Evolutionary conservation across 257 asterid species (phyloP).

Genomic region (Plectranthus barbatus): DNA sequence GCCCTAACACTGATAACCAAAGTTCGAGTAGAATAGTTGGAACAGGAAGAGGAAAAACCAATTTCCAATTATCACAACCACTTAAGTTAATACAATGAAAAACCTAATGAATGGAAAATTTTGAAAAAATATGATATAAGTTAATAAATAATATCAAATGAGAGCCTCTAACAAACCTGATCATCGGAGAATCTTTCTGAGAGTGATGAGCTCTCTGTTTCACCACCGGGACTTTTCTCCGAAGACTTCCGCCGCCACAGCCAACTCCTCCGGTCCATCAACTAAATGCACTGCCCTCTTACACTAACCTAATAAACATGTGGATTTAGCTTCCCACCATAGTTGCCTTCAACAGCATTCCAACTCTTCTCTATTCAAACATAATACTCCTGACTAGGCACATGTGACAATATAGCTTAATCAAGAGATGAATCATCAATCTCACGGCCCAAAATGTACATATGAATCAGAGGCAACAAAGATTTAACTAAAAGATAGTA

Average conservation of each 20-base stretch:
- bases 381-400: conserved; percentile 3
- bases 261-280: conserved; percentile 93
- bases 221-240: conserved; percentile 70
- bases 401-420: conserved; percentile 1
- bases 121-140: too few species aligned
- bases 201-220: conserved; percentile 83
- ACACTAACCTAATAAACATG: not conserved
- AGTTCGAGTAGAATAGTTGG: too few species aligned
- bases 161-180: conserved; percentile 72
- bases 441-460: too few species aligned
- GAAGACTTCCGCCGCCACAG: conserved; percentile 79
- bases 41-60: too few species aligned
- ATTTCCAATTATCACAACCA: too few species aligned
- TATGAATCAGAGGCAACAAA: not conserved
- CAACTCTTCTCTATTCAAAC: conserved; percentile 7
- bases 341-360: conserved; percentile 5
- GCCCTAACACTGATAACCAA: too few species aligned
- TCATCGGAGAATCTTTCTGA: conserved; percentile 88
- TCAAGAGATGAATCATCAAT: too few species aligned
- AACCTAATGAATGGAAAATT: too few species aligned
- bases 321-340: conserved; percentile 7
- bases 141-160: too few species aligned
- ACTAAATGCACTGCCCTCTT: not conserved
- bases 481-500: not conserved
- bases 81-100: too few species aligned